phyloP scores from a whole-genome alignment of 73 alveolate species.

The Tetrahymena elliotti region DNA sequence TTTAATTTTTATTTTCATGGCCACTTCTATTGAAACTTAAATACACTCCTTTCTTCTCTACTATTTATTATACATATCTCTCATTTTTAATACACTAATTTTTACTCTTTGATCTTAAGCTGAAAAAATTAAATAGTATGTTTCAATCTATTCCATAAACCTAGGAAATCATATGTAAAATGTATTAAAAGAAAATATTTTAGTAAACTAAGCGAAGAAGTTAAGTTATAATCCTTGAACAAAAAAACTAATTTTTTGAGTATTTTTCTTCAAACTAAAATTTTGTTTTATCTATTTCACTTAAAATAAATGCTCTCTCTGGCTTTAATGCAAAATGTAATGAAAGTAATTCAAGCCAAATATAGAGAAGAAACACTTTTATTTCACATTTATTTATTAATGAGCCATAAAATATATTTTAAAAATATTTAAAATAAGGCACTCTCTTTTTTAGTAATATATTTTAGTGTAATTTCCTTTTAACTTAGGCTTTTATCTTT shows the following conservation, averaged over 20 bases:
- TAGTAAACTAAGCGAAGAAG: neutral
- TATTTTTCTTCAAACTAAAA: neutral
- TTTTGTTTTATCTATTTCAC: neutral
- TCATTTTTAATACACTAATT: neutral
- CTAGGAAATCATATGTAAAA: neutral
- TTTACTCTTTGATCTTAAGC: neutral
- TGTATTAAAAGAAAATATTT: too few relatives aligned
- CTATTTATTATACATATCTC: neutral
- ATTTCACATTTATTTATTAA: too few relatives aligned
- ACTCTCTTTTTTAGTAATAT: neutral
- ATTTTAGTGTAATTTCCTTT: neutral
- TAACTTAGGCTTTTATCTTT: neutral
- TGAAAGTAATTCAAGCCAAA: too few relatives aligned
- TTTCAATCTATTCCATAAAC: neutral
- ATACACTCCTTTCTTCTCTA: neutral
- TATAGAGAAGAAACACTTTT: too few relatives aligned
- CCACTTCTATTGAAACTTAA: neutral
- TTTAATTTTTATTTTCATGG: neutral
- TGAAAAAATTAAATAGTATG: neutral
- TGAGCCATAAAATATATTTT: too few relatives aligned
- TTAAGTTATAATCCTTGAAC: too few relatives aligned
- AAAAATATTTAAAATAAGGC: too few relatives aligned
- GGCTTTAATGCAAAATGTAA: too few relatives aligned
- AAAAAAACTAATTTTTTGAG: neutral
- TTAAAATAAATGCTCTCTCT: neutral